A percentile compares a stretch with the other conserved stretches of the same genome.
Evolutionary conservation across 441 rosid species (phyloP).

Genomic region (Corymbia citriodora): DNA sequence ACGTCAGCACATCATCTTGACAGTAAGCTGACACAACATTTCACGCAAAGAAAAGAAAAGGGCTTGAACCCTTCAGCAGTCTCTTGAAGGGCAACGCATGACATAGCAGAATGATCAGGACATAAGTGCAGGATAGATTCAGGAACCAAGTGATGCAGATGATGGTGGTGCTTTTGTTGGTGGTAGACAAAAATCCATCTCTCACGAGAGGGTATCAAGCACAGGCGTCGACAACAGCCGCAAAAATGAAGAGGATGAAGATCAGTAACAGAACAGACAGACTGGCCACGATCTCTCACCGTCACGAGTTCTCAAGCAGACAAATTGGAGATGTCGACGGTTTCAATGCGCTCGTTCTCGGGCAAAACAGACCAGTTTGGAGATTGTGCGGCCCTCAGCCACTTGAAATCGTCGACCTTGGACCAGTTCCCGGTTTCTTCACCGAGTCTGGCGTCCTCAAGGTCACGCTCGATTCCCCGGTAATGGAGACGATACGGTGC

Average conservation of each 20-base stretch:
- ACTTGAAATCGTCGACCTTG: slow-evolving; percentile 87
- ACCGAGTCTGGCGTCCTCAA: slow-evolving; percentile 49
- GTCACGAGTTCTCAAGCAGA: neutral
- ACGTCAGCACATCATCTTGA: neutral
- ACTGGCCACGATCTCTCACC: neutral
- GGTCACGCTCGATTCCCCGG: slow-evolving; percentile 54
- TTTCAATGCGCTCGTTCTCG: slow-evolving; percentile 39
- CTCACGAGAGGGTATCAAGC: neutral
- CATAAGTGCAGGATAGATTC: neutral
- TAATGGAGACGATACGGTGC: slow-evolving; percentile 71
- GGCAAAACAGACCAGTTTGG: slow-evolving; percentile 84
- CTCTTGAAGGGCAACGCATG: neutral
- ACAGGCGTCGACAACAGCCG: neutral
- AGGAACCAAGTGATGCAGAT: neutral
- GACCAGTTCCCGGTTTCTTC: slow-evolving; percentile 70
- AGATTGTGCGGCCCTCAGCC: slow-evolving; percentile 76
- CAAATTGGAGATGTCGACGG: slow-evolving; percentile 21
- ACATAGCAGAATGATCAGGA: neutral
- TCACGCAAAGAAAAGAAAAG: neutral
- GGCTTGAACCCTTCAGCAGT: neutral
- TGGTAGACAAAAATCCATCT: neutral
- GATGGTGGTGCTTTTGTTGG: neutral
- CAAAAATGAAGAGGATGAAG: neutral
- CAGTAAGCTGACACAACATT: neutral
- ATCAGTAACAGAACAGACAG: neutral